A percentile compares a stretch with the other conserved stretches of the same genome.
phyloP scores from a whole-genome alignment of 768 basidiomycete genomes.

The Agrocybe praecox region DNA sequence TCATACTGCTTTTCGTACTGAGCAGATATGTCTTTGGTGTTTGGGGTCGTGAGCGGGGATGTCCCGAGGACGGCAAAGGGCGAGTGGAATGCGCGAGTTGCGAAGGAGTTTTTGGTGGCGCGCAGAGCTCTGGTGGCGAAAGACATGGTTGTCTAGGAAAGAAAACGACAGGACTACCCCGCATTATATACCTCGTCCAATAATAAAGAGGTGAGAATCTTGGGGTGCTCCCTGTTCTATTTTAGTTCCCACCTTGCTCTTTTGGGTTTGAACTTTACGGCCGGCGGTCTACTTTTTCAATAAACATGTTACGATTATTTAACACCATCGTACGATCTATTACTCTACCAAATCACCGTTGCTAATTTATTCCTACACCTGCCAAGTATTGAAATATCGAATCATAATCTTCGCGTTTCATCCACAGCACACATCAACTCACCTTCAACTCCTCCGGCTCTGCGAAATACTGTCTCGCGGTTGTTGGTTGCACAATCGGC shows the following conservation, averaged over 20 bases:
- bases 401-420: background rate
- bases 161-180: background rate
- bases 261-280: constrained; percentile 1
- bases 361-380: background rate
- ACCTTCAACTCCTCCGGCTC: background rate
- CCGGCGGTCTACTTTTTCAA: background rate
- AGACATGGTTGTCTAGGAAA: constrained; percentile 28
- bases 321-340: background rate
- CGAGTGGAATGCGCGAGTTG: constrained; percentile 63
- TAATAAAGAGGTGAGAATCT: constrained; percentile 18
- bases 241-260: constrained; percentile 15
- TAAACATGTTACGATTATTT: background rate
- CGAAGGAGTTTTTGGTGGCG: constrained; percentile 22
- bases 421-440: background rate
- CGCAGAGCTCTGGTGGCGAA: constrained; percentile 26
- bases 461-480: constrained; percentile 48
- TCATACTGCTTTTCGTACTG: constrained; percentile 69
- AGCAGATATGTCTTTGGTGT: constrained; percentile 28
- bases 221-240: constrained; percentile 20
- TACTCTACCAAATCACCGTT: background rate
- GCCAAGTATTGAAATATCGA: background rate
- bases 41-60: constrained; percentile 35
- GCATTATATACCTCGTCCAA: background rate
- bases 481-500: constrained; percentile 32
- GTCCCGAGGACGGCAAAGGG: constrained; percentile 53